These are phyloP conservation scores for Talaromyces verruculosus DNA, from an alignment of 2,329 filamentous ascomycete species.

Conservation along the genomic window DNA sequence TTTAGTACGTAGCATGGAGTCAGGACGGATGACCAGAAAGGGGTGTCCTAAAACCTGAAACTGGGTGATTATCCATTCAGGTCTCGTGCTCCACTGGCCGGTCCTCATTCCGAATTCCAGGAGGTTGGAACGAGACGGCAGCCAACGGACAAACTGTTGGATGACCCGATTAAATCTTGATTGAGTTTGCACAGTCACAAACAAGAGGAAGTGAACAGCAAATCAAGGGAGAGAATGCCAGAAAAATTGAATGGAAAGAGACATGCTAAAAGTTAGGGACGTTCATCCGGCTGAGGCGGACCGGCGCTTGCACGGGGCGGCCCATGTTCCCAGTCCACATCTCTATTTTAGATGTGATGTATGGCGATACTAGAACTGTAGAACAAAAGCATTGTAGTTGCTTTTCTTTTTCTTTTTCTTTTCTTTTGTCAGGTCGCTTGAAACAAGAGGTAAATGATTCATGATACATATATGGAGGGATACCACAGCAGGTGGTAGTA, in stretches of 20 bases:
- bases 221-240: slow-evolving; percentile 9
- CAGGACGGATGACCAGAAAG: neutral
- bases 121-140: slow-evolving; percentile 1
- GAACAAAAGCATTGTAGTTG: neutral
- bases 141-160: neutral
- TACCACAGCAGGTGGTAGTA: neutral
- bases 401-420: neutral
- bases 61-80: neutral
- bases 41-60: slow-evolving; percentile 8
- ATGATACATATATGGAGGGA: neutral
- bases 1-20: neutral
- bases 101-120: slow-evolving; percentile 8
- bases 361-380: neutral
- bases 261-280: slow-evolving; percentile 9
- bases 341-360: neutral
- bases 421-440: neutral
- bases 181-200: neutral
- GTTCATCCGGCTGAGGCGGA: slow-evolving; percentile 11
- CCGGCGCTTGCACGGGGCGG: slow-evolving; percentile 20
- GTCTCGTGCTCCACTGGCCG: slow-evolving; percentile 9
- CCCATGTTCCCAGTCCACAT: slow-evolving; percentile 12
- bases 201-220: neutral
- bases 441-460: neutral
- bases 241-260: neutral
- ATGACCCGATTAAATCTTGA: slow-evolving; percentile 4